A percentile compares a stretch with the other conserved stretches of the same genome.
Evolutionary conservation across 1,139 yeast species (phyloP).

Genomic region (Magnusiomyces suaveolens): DNA sequence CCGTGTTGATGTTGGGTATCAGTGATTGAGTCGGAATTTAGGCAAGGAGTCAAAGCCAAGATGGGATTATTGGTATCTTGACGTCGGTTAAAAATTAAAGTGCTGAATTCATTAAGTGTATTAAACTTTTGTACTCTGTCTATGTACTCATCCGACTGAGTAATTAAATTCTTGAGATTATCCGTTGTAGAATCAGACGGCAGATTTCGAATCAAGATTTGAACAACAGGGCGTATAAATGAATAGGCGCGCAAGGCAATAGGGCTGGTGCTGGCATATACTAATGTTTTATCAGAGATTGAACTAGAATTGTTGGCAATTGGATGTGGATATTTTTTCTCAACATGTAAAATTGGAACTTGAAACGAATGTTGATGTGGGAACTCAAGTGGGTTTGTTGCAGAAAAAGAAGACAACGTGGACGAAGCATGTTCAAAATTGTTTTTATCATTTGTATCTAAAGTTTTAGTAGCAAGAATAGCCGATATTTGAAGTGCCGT

Average conservation of each 20-base stretch:
- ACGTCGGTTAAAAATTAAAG: neutral
- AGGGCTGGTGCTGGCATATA: neutral
- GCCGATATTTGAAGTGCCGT: too few species aligned
- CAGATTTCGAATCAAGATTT: neutral
- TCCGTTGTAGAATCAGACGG: neutral
- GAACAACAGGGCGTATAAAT: neutral
- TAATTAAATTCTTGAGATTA: neutral
- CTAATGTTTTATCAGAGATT: neutral
- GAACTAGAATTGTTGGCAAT: neutral
- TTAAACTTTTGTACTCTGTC: neutral
- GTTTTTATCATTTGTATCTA: too few species aligned
- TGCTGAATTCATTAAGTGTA: neutral
- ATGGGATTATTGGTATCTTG: neutral
- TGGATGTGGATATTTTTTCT: neutral
- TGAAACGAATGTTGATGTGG: too few species aligned
- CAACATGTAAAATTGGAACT: too few species aligned
- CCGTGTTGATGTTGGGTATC: too few species aligned
- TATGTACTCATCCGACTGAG: neutral
- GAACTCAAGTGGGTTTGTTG: too few species aligned
- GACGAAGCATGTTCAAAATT: too few species aligned
- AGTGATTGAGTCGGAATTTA: neutral
- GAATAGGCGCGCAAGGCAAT: neutral
- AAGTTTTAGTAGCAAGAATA: too few species aligned
- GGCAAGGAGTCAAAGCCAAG: neutral
- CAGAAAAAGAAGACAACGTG: too few species aligned